A percentile compares a stretch with the other conserved stretches of the same genome.
phyloP scores from a whole-genome alignment of 805 yeast species.

The Debaryomyces maramus region DNA sequence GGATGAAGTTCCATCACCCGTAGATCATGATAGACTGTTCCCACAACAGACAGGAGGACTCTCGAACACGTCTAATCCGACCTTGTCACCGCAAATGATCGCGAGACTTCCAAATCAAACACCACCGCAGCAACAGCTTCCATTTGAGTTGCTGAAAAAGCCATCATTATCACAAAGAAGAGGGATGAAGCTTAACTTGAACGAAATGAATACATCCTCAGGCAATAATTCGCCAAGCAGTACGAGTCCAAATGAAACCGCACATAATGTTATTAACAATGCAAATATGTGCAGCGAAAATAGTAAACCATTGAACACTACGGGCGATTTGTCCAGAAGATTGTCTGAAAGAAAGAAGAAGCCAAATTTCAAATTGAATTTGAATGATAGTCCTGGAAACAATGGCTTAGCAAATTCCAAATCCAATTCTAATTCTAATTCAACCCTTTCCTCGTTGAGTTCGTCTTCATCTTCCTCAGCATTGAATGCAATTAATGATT shows the following conservation, averaged over 20 bases:
- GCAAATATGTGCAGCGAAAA: too few relatives aligned
- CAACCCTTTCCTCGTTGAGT: constrained; percentile 9
- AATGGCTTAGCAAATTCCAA: constrained; percentile 1
- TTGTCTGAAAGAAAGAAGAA: constrained; percentile 40
- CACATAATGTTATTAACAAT: not conserved
- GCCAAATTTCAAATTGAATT: constrained; percentile 39
- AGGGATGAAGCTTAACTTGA: constrained; percentile 52
- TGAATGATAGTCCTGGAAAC: constrained; percentile 16
- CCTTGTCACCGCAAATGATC: not conserved
- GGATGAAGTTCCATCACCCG: not conserved
- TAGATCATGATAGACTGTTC: not conserved
- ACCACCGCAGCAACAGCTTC: constrained; percentile 6
- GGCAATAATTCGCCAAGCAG: constrained; percentile 18
- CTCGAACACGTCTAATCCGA: not conserved
- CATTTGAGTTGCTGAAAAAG: constrained; percentile 28
- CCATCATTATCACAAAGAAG: constrained; percentile 54
- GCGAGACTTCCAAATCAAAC: constrained; percentile 1
- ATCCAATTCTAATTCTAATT: constrained; percentile 1
- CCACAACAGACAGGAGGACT: not conserved
- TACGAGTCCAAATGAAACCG: constrained; percentile 12
- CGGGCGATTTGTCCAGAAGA: constrained; percentile 38
- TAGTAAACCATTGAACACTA: constrained; percentile 16
- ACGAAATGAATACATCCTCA: constrained; percentile 23
- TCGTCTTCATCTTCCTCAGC: constrained; percentile 7
- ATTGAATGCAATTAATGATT: constrained; percentile 16